phyloP scores from a whole-genome alignment of 352 stramenopile species.

The Phytophthora pistaciae region DNA sequence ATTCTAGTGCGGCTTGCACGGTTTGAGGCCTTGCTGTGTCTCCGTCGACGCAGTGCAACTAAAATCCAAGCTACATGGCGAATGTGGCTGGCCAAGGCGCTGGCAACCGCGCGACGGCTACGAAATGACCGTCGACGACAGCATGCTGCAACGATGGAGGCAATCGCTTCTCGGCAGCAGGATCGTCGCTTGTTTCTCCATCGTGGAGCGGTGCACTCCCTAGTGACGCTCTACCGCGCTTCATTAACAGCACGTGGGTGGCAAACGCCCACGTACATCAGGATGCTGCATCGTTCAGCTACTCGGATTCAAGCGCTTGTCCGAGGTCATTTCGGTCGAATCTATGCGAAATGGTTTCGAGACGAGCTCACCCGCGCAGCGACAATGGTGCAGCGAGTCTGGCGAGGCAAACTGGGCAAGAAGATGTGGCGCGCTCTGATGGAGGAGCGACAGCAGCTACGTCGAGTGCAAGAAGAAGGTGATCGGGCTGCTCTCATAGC shows the following conservation, averaged over 20 bases:
- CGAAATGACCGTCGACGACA: slow-evolving; percentile 47
- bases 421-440: slow-evolving; percentile 68
- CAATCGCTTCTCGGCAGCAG: slow-evolving; percentile 32
- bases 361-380: slow-evolving; percentile 42
- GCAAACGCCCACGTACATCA: slow-evolving; percentile 61
- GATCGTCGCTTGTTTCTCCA: slow-evolving; percentile 56
- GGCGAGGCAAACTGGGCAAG: slow-evolving; percentile 65
- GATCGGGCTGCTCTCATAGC: slow-evolving; percentile 69
- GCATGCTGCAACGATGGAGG: slow-evolving; percentile 37
- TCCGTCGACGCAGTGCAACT: slow-evolving; percentile 46
- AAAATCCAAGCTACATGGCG: slow-evolving; percentile 81
- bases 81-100: slow-evolving; percentile 79
- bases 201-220: slow-evolving; percentile 55
- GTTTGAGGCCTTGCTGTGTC: slow-evolving; percentile 48
- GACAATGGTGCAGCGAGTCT: slow-evolving; percentile 60
- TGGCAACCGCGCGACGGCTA: slow-evolving; percentile 47
- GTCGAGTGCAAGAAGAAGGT: slow-evolving; percentile 61
- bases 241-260: slow-evolving; percentile 65
- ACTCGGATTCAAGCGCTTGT: slow-evolving; percentile 67
- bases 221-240: slow-evolving; percentile 58
- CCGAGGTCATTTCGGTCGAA: slow-evolving; percentile 56
- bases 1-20: slow-evolving; percentile 63
- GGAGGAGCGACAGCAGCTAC: slow-evolving; percentile 47
- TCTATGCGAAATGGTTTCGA: slow-evolving; percentile 42
- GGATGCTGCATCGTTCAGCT: slow-evolving; percentile 49